Conservation (phyloP, 768 basidiomycete species). For the Hydnum rufescens region DNA sequence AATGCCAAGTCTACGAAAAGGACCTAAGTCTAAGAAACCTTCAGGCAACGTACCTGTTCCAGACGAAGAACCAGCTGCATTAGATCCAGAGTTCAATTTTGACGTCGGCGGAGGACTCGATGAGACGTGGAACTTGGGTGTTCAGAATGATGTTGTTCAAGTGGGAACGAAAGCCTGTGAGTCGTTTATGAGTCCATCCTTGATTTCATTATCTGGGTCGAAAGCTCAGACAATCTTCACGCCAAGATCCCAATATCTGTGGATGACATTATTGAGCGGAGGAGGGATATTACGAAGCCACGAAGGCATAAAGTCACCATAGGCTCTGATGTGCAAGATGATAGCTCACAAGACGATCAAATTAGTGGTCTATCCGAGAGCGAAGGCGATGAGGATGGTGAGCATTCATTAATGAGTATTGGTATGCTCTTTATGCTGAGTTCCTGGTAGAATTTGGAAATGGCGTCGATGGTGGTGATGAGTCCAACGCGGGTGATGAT, state of each 20-base stretch:
- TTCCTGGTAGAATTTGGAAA: background rate
- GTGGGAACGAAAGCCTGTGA: constrained; percentile 42
- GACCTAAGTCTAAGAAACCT: constrained; percentile 25
- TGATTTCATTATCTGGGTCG: background rate
- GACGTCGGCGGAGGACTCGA: constrained; percentile 58
- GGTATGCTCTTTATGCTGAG: background rate
- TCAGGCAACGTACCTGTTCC: background rate
- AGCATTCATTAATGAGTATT: background rate
- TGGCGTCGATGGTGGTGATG: constrained; percentile 10
- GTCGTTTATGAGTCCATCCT: constrained; percentile 13
- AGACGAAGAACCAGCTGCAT: constrained; percentile 32
- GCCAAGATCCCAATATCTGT: constrained; percentile 60
- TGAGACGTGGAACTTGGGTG: constrained; percentile 28
- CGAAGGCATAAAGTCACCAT: constrained; percentile 15
- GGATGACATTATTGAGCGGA: constrained; percentile 71
- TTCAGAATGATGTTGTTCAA: constrained; percentile 36
- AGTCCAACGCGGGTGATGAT: constrained; percentile 15
- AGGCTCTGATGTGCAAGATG: background rate
- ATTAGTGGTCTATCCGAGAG: background rate
- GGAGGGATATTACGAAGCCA: constrained; percentile 38
- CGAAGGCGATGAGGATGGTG: background rate
- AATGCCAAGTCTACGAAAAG: constrained; percentile 8
- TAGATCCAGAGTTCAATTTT: constrained; percentile 73
- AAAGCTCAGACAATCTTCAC: background rate
- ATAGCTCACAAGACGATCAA: constrained; percentile 1